Percentiles rank a stretch among this genome's conserved stretches.
These are phyloP conservation scores for Bipolaris sorokiniana DNA, from an alignment of 2,329 filamentous ascomycete genomes.

Conservation along the genomic window DNA sequence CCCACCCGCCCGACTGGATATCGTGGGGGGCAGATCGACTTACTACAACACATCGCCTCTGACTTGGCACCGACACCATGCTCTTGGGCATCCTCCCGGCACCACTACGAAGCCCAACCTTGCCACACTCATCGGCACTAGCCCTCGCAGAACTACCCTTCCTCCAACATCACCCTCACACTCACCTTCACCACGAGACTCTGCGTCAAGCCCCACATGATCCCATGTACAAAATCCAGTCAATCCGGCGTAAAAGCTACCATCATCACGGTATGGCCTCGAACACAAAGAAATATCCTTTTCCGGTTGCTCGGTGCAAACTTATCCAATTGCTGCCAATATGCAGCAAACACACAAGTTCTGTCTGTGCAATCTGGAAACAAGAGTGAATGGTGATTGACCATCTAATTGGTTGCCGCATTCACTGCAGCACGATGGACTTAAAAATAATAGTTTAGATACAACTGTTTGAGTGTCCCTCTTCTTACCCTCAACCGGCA, in stretches of 20 bases:
- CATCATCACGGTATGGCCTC: not conserved
- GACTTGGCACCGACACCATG: not conserved
- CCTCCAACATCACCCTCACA: not conserved
- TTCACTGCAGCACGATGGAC: constrained; percentile 7
- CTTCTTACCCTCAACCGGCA: not conserved
- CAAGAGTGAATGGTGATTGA: constrained; percentile 2
- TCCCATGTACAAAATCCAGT: not conserved
- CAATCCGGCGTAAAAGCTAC: not conserved
- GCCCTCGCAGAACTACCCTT: not conserved
- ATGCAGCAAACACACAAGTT: not conserved
- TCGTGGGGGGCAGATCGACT: constrained; percentile 15
- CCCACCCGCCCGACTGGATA: constrained; percentile 14
- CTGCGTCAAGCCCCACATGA: no score
- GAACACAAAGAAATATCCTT: not conserved
- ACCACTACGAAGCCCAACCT: not conserved
- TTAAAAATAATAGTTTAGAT: not conserved
- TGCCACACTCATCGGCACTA: constrained; percentile 17
- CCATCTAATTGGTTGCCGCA: constrained; percentile 6
- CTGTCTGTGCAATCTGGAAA: not conserved
- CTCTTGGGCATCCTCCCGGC: not conserved
- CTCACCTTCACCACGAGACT: constrained; percentile 24
- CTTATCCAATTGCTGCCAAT: not conserved
- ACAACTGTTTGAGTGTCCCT: not conserved
- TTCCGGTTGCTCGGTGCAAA: not conserved
- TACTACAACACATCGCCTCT: constrained; percentile 1